Conservation (phyloP, 306 rosid genomes). For the Urtica urens region DNA sequence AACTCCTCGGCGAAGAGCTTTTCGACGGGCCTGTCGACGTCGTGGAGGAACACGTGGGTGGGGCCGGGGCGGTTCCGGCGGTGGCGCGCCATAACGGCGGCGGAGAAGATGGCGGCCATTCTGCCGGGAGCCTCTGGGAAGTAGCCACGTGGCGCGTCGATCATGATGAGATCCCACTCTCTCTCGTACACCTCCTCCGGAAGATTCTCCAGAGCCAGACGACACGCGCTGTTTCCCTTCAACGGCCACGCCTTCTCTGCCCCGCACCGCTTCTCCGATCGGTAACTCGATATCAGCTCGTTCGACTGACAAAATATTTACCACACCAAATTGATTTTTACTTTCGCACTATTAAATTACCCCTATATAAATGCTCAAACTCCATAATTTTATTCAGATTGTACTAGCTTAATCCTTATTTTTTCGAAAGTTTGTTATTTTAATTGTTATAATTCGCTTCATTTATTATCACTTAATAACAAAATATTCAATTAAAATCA, state of each 20-base stretch:
- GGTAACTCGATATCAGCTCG: slow-evolving; percentile 27
- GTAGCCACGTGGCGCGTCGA: slow-evolving; percentile 81
- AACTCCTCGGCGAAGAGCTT: slow-evolving; percentile 64
- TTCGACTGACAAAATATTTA: slow-evolving; percentile 48
- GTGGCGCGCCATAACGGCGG: slow-evolving; percentile 77
- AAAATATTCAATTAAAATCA: too few relatives aligned
- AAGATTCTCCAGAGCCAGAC: slow-evolving; percentile 54
- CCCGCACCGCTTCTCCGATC: slow-evolving; percentile 30
- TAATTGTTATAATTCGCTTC: too few relatives aligned
- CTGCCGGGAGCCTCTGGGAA: slow-evolving; percentile 79
- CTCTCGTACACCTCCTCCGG: slow-evolving; percentile 58
- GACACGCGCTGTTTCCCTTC: slow-evolving; percentile 42
- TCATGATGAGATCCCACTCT: slow-evolving; percentile 91
- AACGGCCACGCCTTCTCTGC: slow-evolving; percentile 34
- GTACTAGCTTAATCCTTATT: too few relatives aligned
- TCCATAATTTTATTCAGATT: too few relatives aligned
- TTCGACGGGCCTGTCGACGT: slow-evolving; percentile 81
- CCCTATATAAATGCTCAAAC: too few relatives aligned
- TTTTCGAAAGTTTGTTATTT: too few relatives aligned
- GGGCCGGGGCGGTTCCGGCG: slow-evolving; percentile 55
- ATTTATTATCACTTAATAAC: too few relatives aligned
- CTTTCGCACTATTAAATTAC: too few relatives aligned
- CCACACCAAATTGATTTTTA: too few relatives aligned
- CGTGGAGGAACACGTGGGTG: slow-evolving; percentile 85
- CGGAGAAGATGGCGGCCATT: slow-evolving; percentile 81